Evolutionary conservation across 2,329 filamentous ascomycete species (phyloP).

Genomic region (Paraconiothyrium brasiliense): DNA sequence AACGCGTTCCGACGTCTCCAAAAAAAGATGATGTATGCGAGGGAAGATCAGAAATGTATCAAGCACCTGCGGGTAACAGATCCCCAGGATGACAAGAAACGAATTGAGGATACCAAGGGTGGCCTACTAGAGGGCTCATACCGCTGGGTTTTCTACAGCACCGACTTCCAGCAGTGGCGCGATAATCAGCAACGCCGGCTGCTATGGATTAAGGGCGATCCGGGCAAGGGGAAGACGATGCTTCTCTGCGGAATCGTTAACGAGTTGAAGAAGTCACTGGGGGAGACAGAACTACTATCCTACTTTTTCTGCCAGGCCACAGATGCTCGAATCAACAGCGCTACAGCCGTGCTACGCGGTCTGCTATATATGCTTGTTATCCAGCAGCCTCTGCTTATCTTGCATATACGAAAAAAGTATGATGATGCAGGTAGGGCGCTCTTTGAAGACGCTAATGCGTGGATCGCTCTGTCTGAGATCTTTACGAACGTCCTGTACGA

Average conservation of each 20-base stretch:
- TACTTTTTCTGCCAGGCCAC: conserved; percentile 10
- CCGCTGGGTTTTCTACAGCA: not conserved
- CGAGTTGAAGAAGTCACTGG: not conserved
- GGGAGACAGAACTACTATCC: not conserved
- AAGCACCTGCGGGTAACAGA: not conserved
- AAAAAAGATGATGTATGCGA: not conserved
- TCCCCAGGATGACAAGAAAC: not conserved
- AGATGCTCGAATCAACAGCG: not conserved
- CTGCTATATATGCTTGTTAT: conserved; percentile 4
- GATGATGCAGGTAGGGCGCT: not conserved
- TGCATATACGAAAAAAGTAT: not conserved
- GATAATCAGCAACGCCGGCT: not conserved
- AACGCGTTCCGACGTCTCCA: not conserved
- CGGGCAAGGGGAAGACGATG: conserved; percentile 8
- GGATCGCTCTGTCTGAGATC: conserved; percentile 4
- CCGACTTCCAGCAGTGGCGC: not conserved
- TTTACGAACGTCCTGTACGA: not conserved
- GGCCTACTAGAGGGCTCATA: not conserved
- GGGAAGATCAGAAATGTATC: not conserved
- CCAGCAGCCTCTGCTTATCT: not conserved
- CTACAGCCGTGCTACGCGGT: not conserved
- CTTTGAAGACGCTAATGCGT: conserved; percentile 5
- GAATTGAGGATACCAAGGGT: not conserved
- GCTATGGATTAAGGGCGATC: not conserved
- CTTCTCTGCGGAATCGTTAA: conserved; percentile 6